Evolutionary conservation across 345 rosid genomes (phyloP).

Genomic region (Viola odorata): DNA sequence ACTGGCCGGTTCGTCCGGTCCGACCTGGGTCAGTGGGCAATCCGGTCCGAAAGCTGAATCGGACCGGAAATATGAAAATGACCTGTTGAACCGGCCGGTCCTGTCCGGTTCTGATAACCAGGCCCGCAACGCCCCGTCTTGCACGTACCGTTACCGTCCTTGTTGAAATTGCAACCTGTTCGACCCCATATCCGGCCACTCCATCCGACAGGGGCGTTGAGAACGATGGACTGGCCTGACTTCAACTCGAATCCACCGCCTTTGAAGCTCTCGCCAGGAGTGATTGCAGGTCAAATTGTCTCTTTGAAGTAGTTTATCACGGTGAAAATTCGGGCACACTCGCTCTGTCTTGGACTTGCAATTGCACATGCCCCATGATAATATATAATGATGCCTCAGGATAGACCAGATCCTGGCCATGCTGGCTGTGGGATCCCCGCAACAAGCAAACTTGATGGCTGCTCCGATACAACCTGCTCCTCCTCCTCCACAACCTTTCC

Average conservation of each 20-base stretch:
- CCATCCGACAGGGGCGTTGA: slow-evolving; percentile 77
- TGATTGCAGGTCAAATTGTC: slow-evolving; percentile 71
- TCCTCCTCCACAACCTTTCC: too few species aligned
- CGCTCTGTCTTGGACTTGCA: slow-evolving; percentile 37
- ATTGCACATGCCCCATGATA: neutral
- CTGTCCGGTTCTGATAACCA: too few species aligned
- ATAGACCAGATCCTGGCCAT: too few species aligned
- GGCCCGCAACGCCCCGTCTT: slow-evolving; percentile 31
- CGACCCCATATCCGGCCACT: slow-evolving; percentile 85
- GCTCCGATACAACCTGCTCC: too few species aligned
- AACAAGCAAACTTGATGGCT: too few species aligned
- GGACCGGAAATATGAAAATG: too few species aligned
- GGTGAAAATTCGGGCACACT: slow-evolving; percentile 56
- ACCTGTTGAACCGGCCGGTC: too few species aligned
- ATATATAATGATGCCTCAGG: too few species aligned
- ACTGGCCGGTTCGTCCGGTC: too few species aligned
- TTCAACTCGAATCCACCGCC: slow-evolving; percentile 68
- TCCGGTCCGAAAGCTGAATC: too few species aligned
- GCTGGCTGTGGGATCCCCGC: too few species aligned
- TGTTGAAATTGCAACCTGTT: slow-evolving; percentile 67
- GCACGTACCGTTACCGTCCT: slow-evolving; percentile 60
- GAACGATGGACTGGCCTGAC: slow-evolving; percentile 57
- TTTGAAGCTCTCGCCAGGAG: slow-evolving; percentile 51
- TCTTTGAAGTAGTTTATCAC: slow-evolving; percentile 60
- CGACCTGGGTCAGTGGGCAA: too few species aligned